Evolutionary conservation across 1,139 yeast species (phyloP), one percentile per base, ranked within the genome.

Genomic region (Pichiaceae sp.): DNA sequence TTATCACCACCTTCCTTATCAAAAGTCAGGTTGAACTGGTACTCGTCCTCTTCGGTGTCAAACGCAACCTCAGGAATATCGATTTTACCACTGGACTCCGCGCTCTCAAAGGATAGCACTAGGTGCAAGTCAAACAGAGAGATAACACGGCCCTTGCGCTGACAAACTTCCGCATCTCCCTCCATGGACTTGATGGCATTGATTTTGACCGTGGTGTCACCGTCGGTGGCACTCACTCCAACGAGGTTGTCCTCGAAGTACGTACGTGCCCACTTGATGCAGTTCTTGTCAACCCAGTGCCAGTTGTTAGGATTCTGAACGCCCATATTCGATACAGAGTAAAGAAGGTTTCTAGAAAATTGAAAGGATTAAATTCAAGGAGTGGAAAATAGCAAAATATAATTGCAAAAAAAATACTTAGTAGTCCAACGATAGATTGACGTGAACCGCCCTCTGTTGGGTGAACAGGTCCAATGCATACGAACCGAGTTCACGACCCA

Each of bases 241-340:
- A 66, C 64, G 31, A 87, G 63, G 37, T 75, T 70, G 34, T 73
- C 71, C 33, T 64, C 60, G 57, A 91, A 84, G 59, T 89, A 91
- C 33, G 72, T 70, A 44, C 77, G 75, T 12, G 96, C 71, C 98
- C 98, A 91, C 45, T 75, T 78, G 42, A 89, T 72, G 63, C 98
- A 91, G 69, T 91, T 91, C 62, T 91, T 91, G 63, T 91, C 96
- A 45, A 91, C 97, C 98, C 98, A 91, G 69, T 91, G 98, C 98
- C 86, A 79, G 59, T 79, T 79, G 59, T 79, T 78, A 32, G 86
- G 86, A 63, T 79, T 79, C 54, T 77, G 77, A 32, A 79, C 76
- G 36, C 75, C 86, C 86, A 78, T 78, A 38, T 38, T 50, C 26
- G 11, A 30, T 4, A 30, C 7, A 8, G 11, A 18, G 9, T 14